Percentiles rank a stretch among this genome's conserved stretches.
Conservation (phyloP, 1,284 basidiomycete genomes). For the Phellinidium pouzarii region DNA sequence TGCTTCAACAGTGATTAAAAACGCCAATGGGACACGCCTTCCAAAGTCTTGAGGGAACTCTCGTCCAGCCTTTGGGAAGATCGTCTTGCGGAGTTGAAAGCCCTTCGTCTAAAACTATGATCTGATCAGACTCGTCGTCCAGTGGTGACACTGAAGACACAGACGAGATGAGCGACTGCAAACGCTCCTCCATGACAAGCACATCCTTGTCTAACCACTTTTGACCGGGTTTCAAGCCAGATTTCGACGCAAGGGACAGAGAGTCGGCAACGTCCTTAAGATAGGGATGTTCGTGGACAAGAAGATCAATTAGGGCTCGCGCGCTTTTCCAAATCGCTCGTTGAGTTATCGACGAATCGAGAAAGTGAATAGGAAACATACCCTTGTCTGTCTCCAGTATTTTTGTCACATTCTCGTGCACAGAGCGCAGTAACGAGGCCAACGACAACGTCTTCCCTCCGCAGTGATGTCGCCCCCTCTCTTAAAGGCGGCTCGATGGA, state of each 20-base stretch:
- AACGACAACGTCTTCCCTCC: conserved; percentile 37
- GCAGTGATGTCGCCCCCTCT: conserved; percentile 28
- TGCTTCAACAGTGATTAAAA: conserved; percentile 20
- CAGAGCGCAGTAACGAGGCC: conserved; percentile 44
- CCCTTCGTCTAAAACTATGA: not conserved
- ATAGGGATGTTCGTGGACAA: conserved; percentile 32
- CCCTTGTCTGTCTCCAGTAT: conserved; percentile 30
- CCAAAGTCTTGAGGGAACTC: conserved; percentile 43
- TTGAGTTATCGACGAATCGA: not conserved
- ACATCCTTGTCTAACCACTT: conserved; percentile 45
- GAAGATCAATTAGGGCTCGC: conserved; percentile 32
- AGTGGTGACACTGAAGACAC: not conserved
- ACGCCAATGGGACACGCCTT: conserved; percentile 61
- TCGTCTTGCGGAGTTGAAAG: not conserved
- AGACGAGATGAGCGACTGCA: conserved; percentile 33
- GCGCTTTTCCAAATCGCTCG: conserved; percentile 26
- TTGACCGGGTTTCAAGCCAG: conserved; percentile 25
- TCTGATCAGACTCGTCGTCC: not conserved
- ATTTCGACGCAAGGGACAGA: conserved; percentile 14
- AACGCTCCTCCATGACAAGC: conserved; percentile 47
- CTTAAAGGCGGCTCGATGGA: conserved; percentile 25
- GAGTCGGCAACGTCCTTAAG: conserved; percentile 30
- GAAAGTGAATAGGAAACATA: conserved; percentile 25
- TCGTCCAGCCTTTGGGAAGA: conserved; percentile 44
- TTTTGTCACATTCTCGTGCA: conserved; percentile 26